Base-by-base conservation (phyloP, 306 rosid species). In the Boehmeria nivea region DNA sequence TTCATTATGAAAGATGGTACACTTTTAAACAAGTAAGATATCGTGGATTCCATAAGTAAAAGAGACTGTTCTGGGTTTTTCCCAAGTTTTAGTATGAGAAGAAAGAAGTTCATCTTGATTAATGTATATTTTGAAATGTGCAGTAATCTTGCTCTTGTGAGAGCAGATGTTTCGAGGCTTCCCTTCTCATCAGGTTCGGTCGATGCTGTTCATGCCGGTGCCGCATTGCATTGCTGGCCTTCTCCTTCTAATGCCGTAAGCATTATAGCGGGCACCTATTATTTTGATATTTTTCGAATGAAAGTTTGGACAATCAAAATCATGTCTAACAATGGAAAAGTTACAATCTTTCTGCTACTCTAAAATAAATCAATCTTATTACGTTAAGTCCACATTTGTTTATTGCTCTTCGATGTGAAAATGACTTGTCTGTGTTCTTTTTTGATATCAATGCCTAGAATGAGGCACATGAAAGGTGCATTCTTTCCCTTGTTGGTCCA, bases 221-320 rank as follows among this genome's bases (percentile, higher is more conserved):
- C 99, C 1, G 96, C 96, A 49, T 67, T 87, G 77, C 96, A 87
- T 70, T 91, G 96, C 66, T 91, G 99, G 99, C 84, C 96, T 57
- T 87, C 95, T 79, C 89, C 99, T 65, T 78, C 96, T 37, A 87
- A 84, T 72, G 96, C 95, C 61, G 99, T 87, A 77, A 87, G 95
- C 50, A 8, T 33, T 17, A 40, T 63, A 27, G 16, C 42, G 40
- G 42, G 13, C 21, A 31, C 44, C 23, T n/a, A 19, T 23, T 11
- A 8, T n/a, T n/a, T n/a, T n/a, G n/a, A n/a, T n/a, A n/a, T n/a
- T n/a, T n/a, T n/a, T n/a, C n/a, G n/a, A n/a, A n/a, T n/a, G n/a
- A n/a, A n/a, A n/a, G n/a, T n/a, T n/a, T n/a, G n/a, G n/a, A n/a
- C n/a, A n/a, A n/a, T n/a, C n/a, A n/a, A n/a, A n/a, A n/a, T n/a